A percentile compares a stretch with the other conserved stretches of the same genome.
phyloP scores from a whole-genome alignment of 2,329 filamentous ascomycete species.

The Epichloe festucae region DNA sequence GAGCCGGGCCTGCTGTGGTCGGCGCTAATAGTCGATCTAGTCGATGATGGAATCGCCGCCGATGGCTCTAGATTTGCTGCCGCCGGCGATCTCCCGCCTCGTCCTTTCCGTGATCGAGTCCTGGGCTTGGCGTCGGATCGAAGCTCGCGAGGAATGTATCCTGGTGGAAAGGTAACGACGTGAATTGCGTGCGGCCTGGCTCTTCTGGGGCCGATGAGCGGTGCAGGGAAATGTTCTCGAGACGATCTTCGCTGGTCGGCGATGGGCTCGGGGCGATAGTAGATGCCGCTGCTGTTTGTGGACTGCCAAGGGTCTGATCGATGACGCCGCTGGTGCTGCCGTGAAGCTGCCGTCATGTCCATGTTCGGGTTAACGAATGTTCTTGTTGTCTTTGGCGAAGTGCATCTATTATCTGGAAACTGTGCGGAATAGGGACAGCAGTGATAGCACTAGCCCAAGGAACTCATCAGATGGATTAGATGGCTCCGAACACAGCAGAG shows the following conservation, averaged over 20 bases:
- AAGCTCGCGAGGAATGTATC: slow-evolving; percentile 32
- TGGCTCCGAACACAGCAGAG: not conserved
- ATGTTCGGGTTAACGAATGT: slow-evolving; percentile 2
- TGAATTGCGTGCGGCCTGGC: slow-evolving; percentile 28
- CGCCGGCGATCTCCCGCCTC: slow-evolving; percentile 1
- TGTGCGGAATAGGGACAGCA: not conserved
- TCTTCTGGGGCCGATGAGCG: slow-evolving; percentile 26
- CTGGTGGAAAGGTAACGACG: slow-evolving; percentile 28
- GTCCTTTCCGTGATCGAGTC: not conserved
- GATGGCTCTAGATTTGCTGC: not conserved
- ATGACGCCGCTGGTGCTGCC: slow-evolving; percentile 1
- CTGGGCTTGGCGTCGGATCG: slow-evolving; percentile 12
- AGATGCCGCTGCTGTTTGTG: slow-evolving; percentile 5
- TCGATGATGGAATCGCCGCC: not conserved
- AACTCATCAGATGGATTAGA: not conserved
- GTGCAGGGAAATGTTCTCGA: slow-evolving; percentile 18
- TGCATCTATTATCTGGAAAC: not conserved
- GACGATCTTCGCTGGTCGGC: slow-evolving; percentile 2
- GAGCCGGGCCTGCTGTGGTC: not conserved
- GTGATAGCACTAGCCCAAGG: not conserved
- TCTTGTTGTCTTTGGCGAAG: not conserved
- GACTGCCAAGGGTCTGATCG: slow-evolving; percentile 5
- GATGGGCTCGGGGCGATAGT: slow-evolving; percentile 5
- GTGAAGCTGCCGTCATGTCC: slow-evolving; percentile 5
- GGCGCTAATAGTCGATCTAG: not conserved